Evolutionary conservation across 1,284 basidiomycete species (phyloP).

Genomic region (Taiwanofungus camphoratus): DNA sequence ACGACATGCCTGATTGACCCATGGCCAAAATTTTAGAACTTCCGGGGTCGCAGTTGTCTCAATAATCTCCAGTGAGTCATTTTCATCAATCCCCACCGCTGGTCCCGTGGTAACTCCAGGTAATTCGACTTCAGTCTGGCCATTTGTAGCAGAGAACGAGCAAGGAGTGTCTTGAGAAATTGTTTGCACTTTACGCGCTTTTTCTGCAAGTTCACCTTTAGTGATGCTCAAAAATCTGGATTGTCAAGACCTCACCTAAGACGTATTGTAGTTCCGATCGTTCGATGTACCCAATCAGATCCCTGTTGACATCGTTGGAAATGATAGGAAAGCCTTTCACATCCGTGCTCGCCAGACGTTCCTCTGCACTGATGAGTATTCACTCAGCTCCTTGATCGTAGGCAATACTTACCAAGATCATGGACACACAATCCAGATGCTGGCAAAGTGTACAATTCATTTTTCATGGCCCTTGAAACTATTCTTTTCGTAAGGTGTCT

Average conservation of each 20-base stretch:
- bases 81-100: conserved; percentile 60
- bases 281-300: conserved; percentile 85
- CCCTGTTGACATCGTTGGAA: conserved; percentile 47
- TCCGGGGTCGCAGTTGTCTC: conserved; percentile 50
- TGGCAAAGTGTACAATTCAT: conserved; percentile 68
- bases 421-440: conserved; percentile 72
- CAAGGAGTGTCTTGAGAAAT: conserved; percentile 66
- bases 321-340: conserved; percentile 95
- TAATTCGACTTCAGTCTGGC: conserved; percentile 42
- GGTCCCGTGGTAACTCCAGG: conserved; percentile 44
- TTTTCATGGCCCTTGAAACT: conserved; percentile 90
- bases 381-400: conserved; percentile 1
- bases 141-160: conserved; percentile 49
- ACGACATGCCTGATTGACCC: conserved; percentile 79
- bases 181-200: conserved; percentile 57
- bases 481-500: conserved; percentile 8
- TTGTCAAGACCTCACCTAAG: conserved; percentile 48
- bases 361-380: conserved; percentile 41
- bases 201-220: conserved; percentile 43
- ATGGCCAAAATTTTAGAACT: conserved; percentile 78
- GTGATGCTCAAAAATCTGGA: neutral
- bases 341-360: conserved; percentile 58
- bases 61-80: conserved; percentile 56
- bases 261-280: conserved; percentile 84
- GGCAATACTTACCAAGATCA: conserved; percentile 62